Percentiles rank a stretch among this genome's conserved stretches.
phyloP scores from a whole-genome alignment of 2,329 filamentous ascomycete species.

The Davidsoniella eucalypti region DNA sequence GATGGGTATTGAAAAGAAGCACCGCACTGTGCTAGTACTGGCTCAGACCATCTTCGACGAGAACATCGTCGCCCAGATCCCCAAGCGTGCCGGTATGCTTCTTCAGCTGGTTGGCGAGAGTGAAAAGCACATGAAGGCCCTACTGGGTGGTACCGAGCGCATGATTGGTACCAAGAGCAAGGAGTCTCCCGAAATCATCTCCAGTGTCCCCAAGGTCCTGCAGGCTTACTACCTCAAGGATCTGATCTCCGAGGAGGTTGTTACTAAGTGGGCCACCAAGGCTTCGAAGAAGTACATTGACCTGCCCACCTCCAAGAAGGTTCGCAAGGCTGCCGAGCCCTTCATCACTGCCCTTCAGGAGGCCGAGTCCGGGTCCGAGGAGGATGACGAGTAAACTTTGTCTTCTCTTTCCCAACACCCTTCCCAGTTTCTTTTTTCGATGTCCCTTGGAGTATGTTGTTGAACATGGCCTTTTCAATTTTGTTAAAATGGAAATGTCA shows the following conservation, averaged over 20 bases:
- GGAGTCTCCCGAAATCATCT: slow-evolving; percentile 61
- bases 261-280: slow-evolving; percentile 83
- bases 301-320: slow-evolving; percentile 75
- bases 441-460: not conserved
- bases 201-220: slow-evolving; percentile 68
- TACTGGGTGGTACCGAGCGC: slow-evolving; percentile 88
- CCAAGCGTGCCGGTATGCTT: slow-evolving; percentile 67
- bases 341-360: slow-evolving; percentile 91
- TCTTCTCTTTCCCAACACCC: too few relatives aligned
- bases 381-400: slow-evolving; percentile 25
- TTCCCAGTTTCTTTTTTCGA: not conserved
- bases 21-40: slow-evolving; percentile 81
- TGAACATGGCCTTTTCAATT: not conserved
- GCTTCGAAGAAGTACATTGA: slow-evolving; percentile 98
- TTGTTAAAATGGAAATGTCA: too few relatives aligned
- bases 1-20: slow-evolving; percentile 83
- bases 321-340: slow-evolving; percentile 82
- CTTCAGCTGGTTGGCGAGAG: slow-evolving; percentile 72
- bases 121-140: slow-evolving; percentile 87
- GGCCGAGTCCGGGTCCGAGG: slow-evolving; percentile 44
- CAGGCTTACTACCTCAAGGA: slow-evolving; percentile 85
- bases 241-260: slow-evolving; percentile 70
- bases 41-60: slow-evolving; percentile 89
- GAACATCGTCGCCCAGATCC: slow-evolving; percentile 75
- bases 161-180: slow-evolving; percentile 58